Evolutionary conservation across 2,329 filamentous ascomycete species (phyloP).

Genomic region (Pseudogymnoascus sp.): DNA sequence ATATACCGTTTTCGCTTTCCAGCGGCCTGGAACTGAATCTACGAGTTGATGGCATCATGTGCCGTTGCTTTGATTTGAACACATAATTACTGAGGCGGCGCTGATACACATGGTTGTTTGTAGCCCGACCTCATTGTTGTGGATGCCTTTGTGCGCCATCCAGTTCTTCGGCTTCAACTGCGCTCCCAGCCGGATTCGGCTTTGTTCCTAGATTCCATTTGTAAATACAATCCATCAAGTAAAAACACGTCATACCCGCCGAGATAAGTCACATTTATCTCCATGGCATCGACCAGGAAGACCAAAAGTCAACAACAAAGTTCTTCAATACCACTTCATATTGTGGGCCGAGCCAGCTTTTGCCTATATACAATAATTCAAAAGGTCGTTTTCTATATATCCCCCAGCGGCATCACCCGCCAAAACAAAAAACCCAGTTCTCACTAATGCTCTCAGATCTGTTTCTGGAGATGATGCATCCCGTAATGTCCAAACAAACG

Average conservation of each 20-base stretch:
- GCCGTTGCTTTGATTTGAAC: not conserved
- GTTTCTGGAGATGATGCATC: constrained; percentile 6
- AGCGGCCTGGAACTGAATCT: not conserved
- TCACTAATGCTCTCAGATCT: constrained; percentile 7
- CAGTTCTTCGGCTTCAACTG: not conserved
- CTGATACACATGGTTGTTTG: not conserved
- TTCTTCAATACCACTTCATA: constrained; percentile 1
- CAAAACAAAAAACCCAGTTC: not conserved
- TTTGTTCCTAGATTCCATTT: not conserved
- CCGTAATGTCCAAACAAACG: constrained; percentile 1
- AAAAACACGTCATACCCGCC: not conserved
- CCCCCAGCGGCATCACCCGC: not conserved
- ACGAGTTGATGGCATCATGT: not conserved
- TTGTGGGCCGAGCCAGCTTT: constrained; percentile 1
- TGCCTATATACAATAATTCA: constrained; percentile 5
- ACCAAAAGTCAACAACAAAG: not conserved
- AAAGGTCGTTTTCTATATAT: constrained; percentile 7
- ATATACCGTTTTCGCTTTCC: not conserved
- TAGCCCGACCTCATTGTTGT: not conserved
- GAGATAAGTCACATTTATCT: not conserved
- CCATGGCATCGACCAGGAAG: not conserved
- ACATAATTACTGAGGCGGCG: not conserved
- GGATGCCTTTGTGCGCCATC: not conserved
- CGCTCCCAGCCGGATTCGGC: not conserved
- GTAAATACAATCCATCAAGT: not conserved